Base-by-base conservation (phyloP, 495 filamentous ascomycete genomes). In the Podospora bellae-mahoneyi region DNA sequence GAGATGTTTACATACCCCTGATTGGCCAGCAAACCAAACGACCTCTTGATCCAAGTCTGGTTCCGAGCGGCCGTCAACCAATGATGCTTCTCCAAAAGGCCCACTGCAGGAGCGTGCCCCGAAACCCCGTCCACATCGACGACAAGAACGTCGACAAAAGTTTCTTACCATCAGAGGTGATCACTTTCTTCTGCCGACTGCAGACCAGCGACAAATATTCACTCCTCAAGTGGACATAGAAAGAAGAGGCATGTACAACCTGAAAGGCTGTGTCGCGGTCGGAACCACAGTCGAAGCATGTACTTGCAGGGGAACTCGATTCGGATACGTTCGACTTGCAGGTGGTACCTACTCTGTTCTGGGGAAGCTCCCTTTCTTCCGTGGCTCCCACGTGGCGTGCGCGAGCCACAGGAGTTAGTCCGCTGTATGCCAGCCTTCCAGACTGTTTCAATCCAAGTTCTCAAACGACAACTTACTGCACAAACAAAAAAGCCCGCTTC, bases 91-190 rank as follows among this genome's bases (percentile, higher is more conserved):
- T 59, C 54, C 34, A 57, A 56, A 66, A 57, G 64, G 62, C 71
- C 73, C 72, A 72, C 66, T 61, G 60, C 68, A 68, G 68, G 71
- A 72, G 68, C 16, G 23, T 63, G 60, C 66, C 67, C 75, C 75
- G 72, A 69, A 72, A 75, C 65, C 72, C 71, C 75, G 39, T 9
- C 39, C 15, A 48, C 30, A 32, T 32, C 30, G 39, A 48, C 39
- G 23, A 23, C 23, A 23, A 23, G 23, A 23, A 23, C 23, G 1
- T 23, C 23, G 23, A 23, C 23, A 23, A 23, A 23, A 23, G 23
- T 48, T 16, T 2, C 39, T 10, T 48, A 10, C 39, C 39, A 48
- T 16, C 23, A 23, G 23, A 16, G 2, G 39, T 48, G 9, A 48
- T 48, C 15, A 10, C 13, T 48, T 48, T 48, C 39, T 48, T 10